Evolutionary conservation across 345 rosid species (phyloP).

Genomic region (Dovyalis caffra): DNA sequence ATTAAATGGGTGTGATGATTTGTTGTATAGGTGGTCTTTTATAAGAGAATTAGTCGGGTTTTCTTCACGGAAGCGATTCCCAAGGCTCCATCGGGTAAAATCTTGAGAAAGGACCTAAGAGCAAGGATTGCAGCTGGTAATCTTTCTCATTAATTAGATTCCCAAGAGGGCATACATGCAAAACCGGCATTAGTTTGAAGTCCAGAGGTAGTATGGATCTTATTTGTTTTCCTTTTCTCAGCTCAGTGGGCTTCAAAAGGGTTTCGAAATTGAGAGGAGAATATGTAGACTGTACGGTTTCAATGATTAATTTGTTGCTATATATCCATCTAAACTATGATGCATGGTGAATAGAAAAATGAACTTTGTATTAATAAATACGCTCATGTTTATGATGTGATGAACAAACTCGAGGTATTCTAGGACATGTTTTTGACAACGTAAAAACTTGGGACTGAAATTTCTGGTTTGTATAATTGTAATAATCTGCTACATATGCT

Average conservation of each 20-base stretch:
- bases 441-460: too few species aligned
- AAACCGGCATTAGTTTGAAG: neutral
- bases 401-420: too few species aligned
- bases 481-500: too few species aligned
- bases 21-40: constrained; percentile 63
- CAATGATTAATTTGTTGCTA: neutral
- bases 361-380: neutral
- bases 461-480: too few species aligned
- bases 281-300: too few species aligned
- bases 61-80: constrained; percentile 71
- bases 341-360: neutral
- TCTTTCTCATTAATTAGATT: constrained; percentile 10
- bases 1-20: neutral
- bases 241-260: neutral
- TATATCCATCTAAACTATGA: too few species aligned
- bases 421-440: too few species aligned
- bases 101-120: constrained; percentile 73
- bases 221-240: neutral
- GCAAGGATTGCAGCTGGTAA: constrained; percentile 46
- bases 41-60: constrained; percentile 69
- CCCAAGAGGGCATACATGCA: neutral
- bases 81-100: constrained; percentile 82
- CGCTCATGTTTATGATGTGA: too few species aligned
- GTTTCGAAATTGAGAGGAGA: neutral
- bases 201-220: neutral